Conservation (phyloP, 2,329 filamentous ascomycete species). For the Botryotinia narcissicola region DNA sequence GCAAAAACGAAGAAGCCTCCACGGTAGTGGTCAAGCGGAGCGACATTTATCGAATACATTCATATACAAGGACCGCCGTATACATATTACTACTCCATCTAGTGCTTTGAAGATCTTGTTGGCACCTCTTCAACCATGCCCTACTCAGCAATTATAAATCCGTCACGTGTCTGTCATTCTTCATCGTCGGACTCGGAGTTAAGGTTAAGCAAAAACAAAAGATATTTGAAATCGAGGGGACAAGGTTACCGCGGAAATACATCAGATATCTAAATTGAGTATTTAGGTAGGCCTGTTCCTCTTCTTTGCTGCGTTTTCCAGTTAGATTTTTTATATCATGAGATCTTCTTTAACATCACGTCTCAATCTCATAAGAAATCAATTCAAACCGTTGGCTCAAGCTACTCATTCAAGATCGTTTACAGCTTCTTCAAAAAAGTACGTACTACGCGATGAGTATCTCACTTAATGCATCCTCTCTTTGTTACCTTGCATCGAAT, state of each 20-base stretch:
- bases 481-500: neutral
- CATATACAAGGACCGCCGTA: neutral
- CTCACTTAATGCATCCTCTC: neutral
- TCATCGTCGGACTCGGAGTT: constrained; percentile 1
- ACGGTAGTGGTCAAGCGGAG: neutral
- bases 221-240: neutral
- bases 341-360: neutral
- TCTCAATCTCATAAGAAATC: constrained; percentile 8
- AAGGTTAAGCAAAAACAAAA: neutral
- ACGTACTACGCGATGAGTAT: constrained; percentile 4
- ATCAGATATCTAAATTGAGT: neutral
- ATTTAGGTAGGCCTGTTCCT: neutral
- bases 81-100: too few relatives aligned
- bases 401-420: neutral
- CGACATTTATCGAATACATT: neutral
- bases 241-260: neutral
- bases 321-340: neutral
- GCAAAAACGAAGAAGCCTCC: neutral
- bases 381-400: neutral
- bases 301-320: neutral
- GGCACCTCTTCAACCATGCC: neutral
- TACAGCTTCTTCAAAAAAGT: neutral
- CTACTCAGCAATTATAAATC: neutral
- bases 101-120: neutral
- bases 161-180: neutral